Percentiles rank a stretch among this genome's conserved stretches.
Evolutionary conservation across 306 rosid genomes (phyloP).

Genomic region (Medicago arabica): DNA sequence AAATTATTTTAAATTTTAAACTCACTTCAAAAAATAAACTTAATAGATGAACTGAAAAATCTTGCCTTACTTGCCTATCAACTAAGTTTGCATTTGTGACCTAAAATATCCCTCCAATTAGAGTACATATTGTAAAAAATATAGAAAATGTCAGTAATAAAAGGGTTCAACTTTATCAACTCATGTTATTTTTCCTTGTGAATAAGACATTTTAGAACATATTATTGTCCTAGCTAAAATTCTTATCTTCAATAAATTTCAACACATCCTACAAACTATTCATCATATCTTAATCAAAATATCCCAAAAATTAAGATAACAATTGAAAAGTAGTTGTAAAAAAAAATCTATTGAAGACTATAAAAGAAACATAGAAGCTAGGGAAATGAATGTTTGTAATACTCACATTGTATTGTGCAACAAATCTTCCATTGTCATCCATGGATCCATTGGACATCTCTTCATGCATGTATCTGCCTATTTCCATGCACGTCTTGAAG

Average conservation of each 20-base stretch:
- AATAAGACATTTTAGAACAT: neutral
- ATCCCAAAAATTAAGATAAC: too few species aligned
- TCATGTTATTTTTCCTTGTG: too few species aligned
- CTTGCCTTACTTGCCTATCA: too few species aligned
- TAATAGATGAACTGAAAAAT: too few species aligned
- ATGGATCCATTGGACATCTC: conserved; percentile 45
- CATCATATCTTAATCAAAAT: neutral
- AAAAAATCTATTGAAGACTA: neutral
- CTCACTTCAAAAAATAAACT: too few species aligned
- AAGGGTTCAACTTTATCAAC: too few species aligned
- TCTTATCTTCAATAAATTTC: neutral
- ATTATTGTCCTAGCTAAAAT: neutral
- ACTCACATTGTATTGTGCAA: conserved; percentile 58
- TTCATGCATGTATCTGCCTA: conserved; percentile 73
- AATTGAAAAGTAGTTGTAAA: neutral
- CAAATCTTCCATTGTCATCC: conserved; percentile 56
- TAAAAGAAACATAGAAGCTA: conserved; percentile 14
- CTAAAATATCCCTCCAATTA: too few species aligned
- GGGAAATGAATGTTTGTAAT: conserved; percentile 9
- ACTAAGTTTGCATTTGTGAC: too few species aligned
- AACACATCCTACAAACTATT: neutral
- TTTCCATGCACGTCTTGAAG: conserved; percentile 83
- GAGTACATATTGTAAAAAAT: too few species aligned
- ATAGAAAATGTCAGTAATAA: too few species aligned
- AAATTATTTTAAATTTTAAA: too few species aligned